Conservation (phyloP, 768 basidiomycete genomes). For the Cystobasidium ongulense region DNA sequence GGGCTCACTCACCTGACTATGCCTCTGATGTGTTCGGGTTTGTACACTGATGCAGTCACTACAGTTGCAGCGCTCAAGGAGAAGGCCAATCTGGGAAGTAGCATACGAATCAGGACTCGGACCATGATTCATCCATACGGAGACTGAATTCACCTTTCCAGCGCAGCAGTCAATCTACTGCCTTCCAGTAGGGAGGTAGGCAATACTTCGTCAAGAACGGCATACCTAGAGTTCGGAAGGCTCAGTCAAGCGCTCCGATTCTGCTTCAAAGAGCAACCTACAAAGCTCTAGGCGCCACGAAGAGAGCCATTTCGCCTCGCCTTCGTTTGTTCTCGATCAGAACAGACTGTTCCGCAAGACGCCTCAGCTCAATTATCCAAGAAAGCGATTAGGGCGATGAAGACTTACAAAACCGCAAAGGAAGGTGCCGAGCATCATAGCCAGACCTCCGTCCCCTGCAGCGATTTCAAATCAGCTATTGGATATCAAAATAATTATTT, state of each 20-base stretch:
- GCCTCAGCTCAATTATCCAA: background rate
- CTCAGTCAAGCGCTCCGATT: background rate
- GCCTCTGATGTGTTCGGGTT: constrained; percentile 35
- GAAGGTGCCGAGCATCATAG: constrained; percentile 31
- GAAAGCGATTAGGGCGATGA: background rate
- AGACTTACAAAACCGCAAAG: constrained; percentile 10
- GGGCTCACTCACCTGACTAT: constrained; percentile 29
- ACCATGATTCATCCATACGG: constrained; percentile 22
- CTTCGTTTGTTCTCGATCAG: constrained; percentile 39
- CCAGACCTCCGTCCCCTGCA: constrained; percentile 32
- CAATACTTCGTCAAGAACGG: constrained; percentile 33
- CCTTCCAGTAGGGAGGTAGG: constrained; percentile 20
- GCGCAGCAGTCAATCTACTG: background rate
- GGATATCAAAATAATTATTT: background rate
- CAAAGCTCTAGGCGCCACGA: constrained; percentile 36
- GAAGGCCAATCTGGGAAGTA: constrained; percentile 4
- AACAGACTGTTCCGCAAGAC: constrained; percentile 26
- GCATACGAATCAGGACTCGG: constrained; percentile 10
- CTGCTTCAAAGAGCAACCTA: background rate
- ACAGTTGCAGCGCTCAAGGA: constrained; percentile 1
- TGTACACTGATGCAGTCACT: constrained; percentile 34
- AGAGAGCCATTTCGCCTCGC: constrained; percentile 39
- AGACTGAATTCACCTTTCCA: background rate
- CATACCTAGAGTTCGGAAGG: constrained; percentile 34
- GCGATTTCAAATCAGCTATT: background rate